Evolutionary conservation across 2,329 filamentous ascomycete genomes (phyloP).

Genomic region (Zymoseptoria passerinii): DNA sequence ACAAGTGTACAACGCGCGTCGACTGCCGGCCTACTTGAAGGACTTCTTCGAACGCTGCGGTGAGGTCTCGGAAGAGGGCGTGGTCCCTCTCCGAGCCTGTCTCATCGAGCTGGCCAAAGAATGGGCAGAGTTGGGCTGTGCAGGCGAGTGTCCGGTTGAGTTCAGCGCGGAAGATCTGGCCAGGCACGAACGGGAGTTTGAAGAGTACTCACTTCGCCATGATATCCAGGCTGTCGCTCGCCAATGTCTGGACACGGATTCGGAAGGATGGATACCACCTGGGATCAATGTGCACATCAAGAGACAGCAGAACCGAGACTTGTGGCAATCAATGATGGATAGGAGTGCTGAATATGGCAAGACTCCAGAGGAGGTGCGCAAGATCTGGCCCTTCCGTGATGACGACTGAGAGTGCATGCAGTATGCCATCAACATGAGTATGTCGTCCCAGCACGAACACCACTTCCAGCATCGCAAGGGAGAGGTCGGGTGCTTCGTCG

Average conservation of each 20-base stretch:
- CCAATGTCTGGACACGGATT: slow-evolving; percentile 3
- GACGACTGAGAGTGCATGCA: too few species aligned
- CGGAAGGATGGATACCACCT: slow-evolving; percentile 7
- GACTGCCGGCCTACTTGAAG: slow-evolving; percentile 1
- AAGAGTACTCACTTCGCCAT: slow-evolving; percentile 1
- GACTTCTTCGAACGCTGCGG: slow-evolving; percentile 6
- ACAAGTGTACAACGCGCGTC: slow-evolving; percentile 3
- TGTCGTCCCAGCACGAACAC: too few species aligned
- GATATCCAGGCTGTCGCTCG: slow-evolving; percentile 1
- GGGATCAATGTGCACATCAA: not conserved
- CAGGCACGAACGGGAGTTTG: slow-evolving; percentile 3
- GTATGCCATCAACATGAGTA: too few species aligned
- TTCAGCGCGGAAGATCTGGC: slow-evolving; percentile 2
- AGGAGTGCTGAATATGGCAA: slow-evolving; percentile 1
- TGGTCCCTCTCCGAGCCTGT: slow-evolving; percentile 4
- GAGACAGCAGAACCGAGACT: slow-evolving; percentile 2
- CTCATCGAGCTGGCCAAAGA: slow-evolving; percentile 2
- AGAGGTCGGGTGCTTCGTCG: too few species aligned
- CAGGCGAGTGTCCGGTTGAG: not conserved
- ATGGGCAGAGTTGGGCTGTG: slow-evolving; percentile 2
- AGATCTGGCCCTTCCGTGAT: slow-evolving; percentile 6
- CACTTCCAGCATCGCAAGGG: too few species aligned
- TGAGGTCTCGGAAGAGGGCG: slow-evolving; percentile 5
- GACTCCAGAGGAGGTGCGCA: not conserved
- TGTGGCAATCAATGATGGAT: slow-evolving; percentile 2